Conservation (phyloP, 1,284 basidiomycete species). For the Tilletia indica region DNA sequence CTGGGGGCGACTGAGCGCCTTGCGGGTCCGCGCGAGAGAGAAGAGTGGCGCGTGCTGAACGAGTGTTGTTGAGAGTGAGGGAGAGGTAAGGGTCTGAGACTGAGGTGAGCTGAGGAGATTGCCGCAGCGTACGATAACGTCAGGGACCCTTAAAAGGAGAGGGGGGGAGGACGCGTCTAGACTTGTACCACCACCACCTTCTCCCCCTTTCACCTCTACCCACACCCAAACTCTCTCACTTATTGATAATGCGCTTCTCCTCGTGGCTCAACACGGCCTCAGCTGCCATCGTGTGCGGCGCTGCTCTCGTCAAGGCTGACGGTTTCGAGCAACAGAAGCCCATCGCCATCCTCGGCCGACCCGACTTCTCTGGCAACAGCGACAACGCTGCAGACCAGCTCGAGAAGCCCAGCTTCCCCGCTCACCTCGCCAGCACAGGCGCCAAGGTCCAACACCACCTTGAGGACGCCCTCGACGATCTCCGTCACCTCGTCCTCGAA, state of each 20-base stretch:
- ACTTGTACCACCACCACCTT: too few relatives aligned
- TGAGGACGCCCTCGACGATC: constrained; percentile 55
- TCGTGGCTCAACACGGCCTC: constrained; percentile 46
- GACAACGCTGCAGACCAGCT: not conserved
- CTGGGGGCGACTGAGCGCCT: too few relatives aligned
- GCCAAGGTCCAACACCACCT: constrained; percentile 40
- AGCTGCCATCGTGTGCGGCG: constrained; percentile 29
- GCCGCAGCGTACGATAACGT: too few relatives aligned
- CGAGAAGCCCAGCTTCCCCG: not conserved
- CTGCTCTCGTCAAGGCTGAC: constrained; percentile 27
- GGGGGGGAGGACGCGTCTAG: too few relatives aligned
- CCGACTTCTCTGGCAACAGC: constrained; percentile 30
- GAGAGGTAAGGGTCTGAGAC: too few relatives aligned
- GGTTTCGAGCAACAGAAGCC: constrained; percentile 23
- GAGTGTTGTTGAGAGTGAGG: too few relatives aligned
- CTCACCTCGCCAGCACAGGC: constrained; percentile 21
- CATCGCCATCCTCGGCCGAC: constrained; percentile 34
- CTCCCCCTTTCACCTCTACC: too few relatives aligned
- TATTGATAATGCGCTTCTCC: constrained; percentile 34
- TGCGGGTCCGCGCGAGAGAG: too few relatives aligned
- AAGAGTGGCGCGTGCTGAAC: too few relatives aligned
- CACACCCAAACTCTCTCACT: not conserved
- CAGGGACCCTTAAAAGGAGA: too few relatives aligned
- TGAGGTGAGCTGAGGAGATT: too few relatives aligned
- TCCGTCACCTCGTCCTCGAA: constrained; percentile 30